Conservation (phyloP, 768 basidiomycete genomes). For the Naganishia randhawae region DNA sequence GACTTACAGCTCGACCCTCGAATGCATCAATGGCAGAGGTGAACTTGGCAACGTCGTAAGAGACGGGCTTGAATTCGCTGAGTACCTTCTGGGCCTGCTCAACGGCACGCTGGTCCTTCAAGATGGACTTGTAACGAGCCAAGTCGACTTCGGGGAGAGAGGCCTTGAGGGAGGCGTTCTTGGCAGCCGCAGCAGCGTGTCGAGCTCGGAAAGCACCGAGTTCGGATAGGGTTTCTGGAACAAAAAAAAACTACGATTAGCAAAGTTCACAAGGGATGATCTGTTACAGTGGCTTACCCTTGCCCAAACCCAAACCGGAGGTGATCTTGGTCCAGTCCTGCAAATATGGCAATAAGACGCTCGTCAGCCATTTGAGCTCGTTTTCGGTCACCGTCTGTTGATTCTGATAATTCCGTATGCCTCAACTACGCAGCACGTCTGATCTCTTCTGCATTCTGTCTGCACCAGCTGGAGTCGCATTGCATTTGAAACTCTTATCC, state of each 20-base stretch:
- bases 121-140: conserved; percentile 78
- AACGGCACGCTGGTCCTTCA: conserved; percentile 89
- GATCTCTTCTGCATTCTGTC: background rate
- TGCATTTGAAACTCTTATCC: background rate
- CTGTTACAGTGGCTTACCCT: conserved; percentile 34
- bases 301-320: conserved; percentile 50
- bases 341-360: background rate
- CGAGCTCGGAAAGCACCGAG: conserved; percentile 96
- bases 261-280: background rate
- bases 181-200: conserved; percentile 66
- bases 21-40: conserved; percentile 95
- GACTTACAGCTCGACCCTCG: conserved; percentile 85
- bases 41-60: conserved; percentile 83
- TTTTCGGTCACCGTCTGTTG: background rate
- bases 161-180: conserved; percentile 44
- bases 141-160: conserved; percentile 78
- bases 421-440: background rate
- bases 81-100: conserved; percentile 88
- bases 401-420: background rate
- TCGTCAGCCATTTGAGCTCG: background rate
- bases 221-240: conserved; percentile 79
- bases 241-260: background rate
- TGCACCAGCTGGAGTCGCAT: no score
- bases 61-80: conserved; percentile 84
- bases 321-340: conserved; percentile 52